phyloP scores from a whole-genome alignment of 2,329 filamentous ascomycete species.

The Phyllachora maydis region DNA sequence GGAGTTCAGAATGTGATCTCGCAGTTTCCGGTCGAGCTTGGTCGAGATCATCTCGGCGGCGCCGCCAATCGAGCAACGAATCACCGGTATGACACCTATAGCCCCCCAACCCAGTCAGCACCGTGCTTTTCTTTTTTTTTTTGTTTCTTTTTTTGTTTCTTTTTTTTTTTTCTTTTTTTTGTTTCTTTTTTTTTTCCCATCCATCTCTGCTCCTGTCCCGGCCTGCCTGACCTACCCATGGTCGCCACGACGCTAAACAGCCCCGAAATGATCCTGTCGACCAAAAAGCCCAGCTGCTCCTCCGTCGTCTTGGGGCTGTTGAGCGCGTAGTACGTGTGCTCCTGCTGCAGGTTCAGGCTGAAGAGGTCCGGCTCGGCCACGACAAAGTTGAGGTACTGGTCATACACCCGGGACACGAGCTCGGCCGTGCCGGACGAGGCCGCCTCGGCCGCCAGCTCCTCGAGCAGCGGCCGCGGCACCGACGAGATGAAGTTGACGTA shows the following conservation, averaged over 20 bases:
- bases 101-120: too few relatives aligned
- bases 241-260: slow-evolving; percentile 98
- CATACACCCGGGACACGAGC: slow-evolving; percentile 77
- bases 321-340: slow-evolving; percentile 82
- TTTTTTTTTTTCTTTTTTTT: too few relatives aligned
- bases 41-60: slow-evolving; percentile 39
- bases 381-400: slow-evolving; percentile 95
- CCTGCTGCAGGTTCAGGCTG: slow-evolving; percentile 78
- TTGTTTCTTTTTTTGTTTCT: too few relatives aligned
- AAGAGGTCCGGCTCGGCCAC: slow-evolving; percentile 92
- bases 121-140: too few relatives aligned
- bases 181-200: neutral
- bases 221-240: slow-evolving; percentile 49
- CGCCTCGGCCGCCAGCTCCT: slow-evolving; percentile 85
- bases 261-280: slow-evolving; percentile 85
- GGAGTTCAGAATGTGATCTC: slow-evolving; percentile 91
- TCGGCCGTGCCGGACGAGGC: slow-evolving; percentile 71
- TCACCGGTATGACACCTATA: slow-evolving; percentile 75
- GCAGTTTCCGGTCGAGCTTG: slow-evolving; percentile 84
- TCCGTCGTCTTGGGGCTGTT: slow-evolving; percentile 86
- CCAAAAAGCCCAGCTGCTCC: slow-evolving; percentile 66
- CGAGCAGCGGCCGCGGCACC: slow-evolving; percentile 70
- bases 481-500: slow-evolving; percentile 96
- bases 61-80: slow-evolving; percentile 18
- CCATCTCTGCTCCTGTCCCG: neutral